Percentiles rank a stretch among this genome's conserved stretches.
Evolutionary conservation across 2,329 filamentous ascomycete species (phyloP).

Genomic region (Boeremia exigua): DNA sequence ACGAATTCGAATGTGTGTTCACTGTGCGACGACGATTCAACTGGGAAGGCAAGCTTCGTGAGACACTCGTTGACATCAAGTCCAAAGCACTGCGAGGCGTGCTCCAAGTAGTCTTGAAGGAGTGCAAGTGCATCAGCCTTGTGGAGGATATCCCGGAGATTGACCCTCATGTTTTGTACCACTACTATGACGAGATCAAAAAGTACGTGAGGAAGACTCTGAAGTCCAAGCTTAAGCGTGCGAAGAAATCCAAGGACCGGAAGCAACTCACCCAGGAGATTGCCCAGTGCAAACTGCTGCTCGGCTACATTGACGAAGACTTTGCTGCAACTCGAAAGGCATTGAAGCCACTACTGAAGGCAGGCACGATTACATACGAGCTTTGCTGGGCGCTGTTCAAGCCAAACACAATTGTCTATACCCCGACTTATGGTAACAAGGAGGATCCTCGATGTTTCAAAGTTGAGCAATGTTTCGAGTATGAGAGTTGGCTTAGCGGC

Average conservation of each 20-base stretch:
- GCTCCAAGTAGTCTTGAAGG: conserved; percentile 73
- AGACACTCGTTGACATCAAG: conserved; percentile 82
- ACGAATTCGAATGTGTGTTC: conserved; percentile 77
- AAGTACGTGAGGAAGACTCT: conserved; percentile 65
- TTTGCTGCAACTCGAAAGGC: conserved; percentile 80
- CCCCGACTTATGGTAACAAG: conserved; percentile 75
- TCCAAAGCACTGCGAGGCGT: conserved; percentile 78
- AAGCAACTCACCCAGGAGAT: conserved; percentile 65
- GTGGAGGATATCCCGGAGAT: conserved; percentile 77
- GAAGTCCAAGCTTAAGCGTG: conserved; percentile 63
- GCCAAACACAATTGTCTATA: conserved; percentile 79
- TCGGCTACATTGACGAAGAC: conserved; percentile 81
- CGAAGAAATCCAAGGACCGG: conserved; percentile 66
- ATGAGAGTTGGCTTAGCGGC: conserved; percentile 67
- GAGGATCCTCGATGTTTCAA: conserved; percentile 85
- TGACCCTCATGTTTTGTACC: conserved; percentile 56
- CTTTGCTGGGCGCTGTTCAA: conserved; percentile 89
- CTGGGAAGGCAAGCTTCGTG: conserved; percentile 79
- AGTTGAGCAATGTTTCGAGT: conserved; percentile 76
- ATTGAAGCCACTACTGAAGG: conserved; percentile 79
- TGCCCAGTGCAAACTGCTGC: conserved; percentile 72
- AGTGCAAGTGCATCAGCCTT: conserved; percentile 77
- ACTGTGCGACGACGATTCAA: conserved; percentile 83
- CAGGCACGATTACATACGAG: conserved; percentile 86
- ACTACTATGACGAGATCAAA: conserved; percentile 80